Evolutionary conservation across 1,139 yeast genomes (phyloP), one percentile per base, ranked within the genome.

Genomic region (Saccharomyces hybrid): DNA sequence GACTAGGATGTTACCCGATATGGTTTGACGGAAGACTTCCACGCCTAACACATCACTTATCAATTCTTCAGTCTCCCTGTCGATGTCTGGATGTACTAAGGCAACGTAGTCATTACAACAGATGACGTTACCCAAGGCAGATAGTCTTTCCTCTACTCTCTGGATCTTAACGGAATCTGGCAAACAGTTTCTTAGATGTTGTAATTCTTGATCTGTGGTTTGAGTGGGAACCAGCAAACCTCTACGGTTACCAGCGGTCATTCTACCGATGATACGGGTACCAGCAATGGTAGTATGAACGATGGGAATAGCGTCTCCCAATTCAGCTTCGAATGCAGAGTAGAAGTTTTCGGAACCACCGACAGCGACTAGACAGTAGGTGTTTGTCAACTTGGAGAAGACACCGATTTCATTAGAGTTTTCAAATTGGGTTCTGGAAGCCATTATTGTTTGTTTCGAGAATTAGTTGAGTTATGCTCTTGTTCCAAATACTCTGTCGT

Each of bases 91-190:
- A 73, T 95, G 99, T 52, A 95, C 99, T 61, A 95, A 79, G 3
- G 99, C 99, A 64, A 95, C 99, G 71, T 95, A 95, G 73, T 95
- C 99, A 74, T 95, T 95, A 76, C 99, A 93, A 74, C 99, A 93
- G 68, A 95, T 90, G 60, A 95, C 99, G 66, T 95, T 95, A 64
- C 99, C 99, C 61, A 95, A 77, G 9, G 99, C 99, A 50, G 96
- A 87, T 61, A 95, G 78, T 69, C 99, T 83, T 76, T 95, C 99
- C 75, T 95, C 99, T 48, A 95, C 96, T 73, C 99, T 83, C 76
- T 95, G 99, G 65, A 95, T 89, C 74, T 88, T 90, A 61, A 95
- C 97, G 51, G 85, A 74, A 66, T 95, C 99, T 14, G 99, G 99
- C 64, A 95, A 80, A 59, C 96, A 85, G 77, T 95, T 95, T 81